Evolutionary conservation across 371 early-diverging fungal genomes (phyloP), one percentile per base, ranked within the genome.

Genomic region (Sporodiniella umbellata): DNA sequence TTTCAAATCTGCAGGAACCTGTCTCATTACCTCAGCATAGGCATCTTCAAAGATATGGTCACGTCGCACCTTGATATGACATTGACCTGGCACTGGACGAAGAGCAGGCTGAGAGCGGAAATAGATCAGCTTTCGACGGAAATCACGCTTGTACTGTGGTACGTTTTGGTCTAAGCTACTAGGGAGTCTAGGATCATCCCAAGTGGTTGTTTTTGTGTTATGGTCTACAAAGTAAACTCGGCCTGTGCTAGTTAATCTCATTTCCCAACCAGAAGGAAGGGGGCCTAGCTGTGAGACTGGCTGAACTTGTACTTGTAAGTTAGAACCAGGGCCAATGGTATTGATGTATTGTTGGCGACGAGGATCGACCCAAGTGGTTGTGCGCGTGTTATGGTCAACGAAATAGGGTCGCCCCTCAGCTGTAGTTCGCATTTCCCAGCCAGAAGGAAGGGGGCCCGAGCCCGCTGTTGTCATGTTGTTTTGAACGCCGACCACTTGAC

Each of bases 121-220:
- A 73, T 96, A 95, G 43, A 93, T 92, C 54, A 94, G 76, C 61
- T 98, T 98, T 45, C 95, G 83, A 33, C 95, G 85, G 86, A 95
- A 98, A 73, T 98, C 98, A 33, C 96, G 88, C 80, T 96, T 98
- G 78, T 98, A 98, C 67, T 96, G 93, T 18, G 98, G 98, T 17
- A 94, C 96, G 50, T 88, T 90, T 65, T 88, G 88, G 66, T 95
- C 97, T 23, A 94, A 79, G 62, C 87, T 89, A 65, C 93, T 92
- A 8, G 98, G 96, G 50, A 98, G 70, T 10, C 98, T 81, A 22
- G 98, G 98, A 65, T 97, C 97, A 70, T 95, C 98, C 96, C 96
- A 95, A 1, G 94, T 90, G 3, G 95, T 94, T 12, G 88, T 91
- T 64, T 92, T 89, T 14, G 90, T 89, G 65, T 90, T 90, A 69